Conservation (phyloP, 2,329 filamentous ascomycete species). For the Penicillium sp. region DNA sequence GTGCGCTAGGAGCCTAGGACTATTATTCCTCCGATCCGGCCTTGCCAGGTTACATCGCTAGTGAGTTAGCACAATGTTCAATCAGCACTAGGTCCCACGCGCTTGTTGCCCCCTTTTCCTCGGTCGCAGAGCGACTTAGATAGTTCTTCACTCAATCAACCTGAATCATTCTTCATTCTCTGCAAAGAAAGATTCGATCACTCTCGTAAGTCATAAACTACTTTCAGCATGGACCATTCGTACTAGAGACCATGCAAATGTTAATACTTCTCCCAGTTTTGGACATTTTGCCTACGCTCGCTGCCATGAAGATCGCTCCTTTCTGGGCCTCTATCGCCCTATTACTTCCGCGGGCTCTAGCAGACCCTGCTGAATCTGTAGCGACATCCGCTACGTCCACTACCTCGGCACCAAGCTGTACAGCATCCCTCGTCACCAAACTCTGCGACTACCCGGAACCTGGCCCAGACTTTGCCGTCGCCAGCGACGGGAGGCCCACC, state of each 20-base stretch:
- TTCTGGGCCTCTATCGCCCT: slow-evolving; percentile 26
- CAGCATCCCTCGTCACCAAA: slow-evolving; percentile 27
- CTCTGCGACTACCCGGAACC: slow-evolving; percentile 33
- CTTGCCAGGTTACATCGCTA: no score
- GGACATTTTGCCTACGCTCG: slow-evolving; percentile 13
- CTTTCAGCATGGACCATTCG: no score
- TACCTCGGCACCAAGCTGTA: slow-evolving; percentile 29
- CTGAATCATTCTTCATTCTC: no score
- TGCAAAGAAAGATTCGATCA: no score
- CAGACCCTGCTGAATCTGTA: slow-evolving; percentile 15
- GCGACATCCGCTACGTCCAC: slow-evolving; percentile 18
- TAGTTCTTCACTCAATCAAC: no score
- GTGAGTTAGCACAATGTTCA: no score
- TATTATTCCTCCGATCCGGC: no score
- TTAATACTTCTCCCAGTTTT: slow-evolving; percentile 1
- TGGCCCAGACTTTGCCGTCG: slow-evolving; percentile 25
- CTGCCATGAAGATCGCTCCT: slow-evolving; percentile 27
- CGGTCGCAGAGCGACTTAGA: no score
- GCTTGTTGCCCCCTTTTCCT: no score
- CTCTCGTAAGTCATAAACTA: no score
- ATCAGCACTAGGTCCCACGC: no score
- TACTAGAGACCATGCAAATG: not conserved
- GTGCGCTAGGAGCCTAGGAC: no score
- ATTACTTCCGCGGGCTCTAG: slow-evolving; percentile 19
- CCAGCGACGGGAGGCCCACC: slow-evolving; percentile 19